These are phyloP conservation scores for Dictyostelium firmibasis DNA, from an alignment of 78 protist species.

Conservation along the genomic window DNA sequence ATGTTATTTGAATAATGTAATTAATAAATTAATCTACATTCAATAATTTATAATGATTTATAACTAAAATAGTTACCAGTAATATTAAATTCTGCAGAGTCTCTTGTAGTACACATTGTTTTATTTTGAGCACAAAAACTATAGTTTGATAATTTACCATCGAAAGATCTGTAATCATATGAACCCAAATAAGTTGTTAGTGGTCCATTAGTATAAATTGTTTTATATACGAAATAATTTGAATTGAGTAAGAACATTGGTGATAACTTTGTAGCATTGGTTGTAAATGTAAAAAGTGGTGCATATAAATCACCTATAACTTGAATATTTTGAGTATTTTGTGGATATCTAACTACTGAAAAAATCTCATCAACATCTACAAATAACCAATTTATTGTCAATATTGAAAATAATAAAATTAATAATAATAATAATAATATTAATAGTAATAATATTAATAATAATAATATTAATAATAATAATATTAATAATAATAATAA, in stretches of 20 bases:
- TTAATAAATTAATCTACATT: too few relatives aligned
- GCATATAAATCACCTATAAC: background rate
- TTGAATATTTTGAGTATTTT: background rate
- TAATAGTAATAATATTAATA: too few relatives aligned
- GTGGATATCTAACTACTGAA: background rate
- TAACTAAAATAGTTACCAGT: too few relatives aligned
- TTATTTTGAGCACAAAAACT: background rate
- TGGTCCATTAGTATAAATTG: background rate
- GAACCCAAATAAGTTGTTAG: background rate
- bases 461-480: too few relatives aligned
- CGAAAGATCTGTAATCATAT: background rate
- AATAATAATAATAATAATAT: too few relatives aligned
- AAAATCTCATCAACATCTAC: background rate
- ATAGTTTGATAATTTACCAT: background rate
- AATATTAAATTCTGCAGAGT: background rate
- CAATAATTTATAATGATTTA: too few relatives aligned
- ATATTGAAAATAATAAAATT: too few relatives aligned
- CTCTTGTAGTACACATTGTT: background rate
- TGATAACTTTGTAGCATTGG: background rate
- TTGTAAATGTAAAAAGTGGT: background rate
- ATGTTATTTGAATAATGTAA: too few relatives aligned
- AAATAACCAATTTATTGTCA: too few relatives aligned
- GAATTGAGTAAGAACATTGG: background rate
- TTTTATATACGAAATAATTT: background rate
- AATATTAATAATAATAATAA: too few relatives aligned